phyloP scores from a whole-genome alignment of 352 stramenopile genomes.

The Phytophthora pistaciae region DNA sequence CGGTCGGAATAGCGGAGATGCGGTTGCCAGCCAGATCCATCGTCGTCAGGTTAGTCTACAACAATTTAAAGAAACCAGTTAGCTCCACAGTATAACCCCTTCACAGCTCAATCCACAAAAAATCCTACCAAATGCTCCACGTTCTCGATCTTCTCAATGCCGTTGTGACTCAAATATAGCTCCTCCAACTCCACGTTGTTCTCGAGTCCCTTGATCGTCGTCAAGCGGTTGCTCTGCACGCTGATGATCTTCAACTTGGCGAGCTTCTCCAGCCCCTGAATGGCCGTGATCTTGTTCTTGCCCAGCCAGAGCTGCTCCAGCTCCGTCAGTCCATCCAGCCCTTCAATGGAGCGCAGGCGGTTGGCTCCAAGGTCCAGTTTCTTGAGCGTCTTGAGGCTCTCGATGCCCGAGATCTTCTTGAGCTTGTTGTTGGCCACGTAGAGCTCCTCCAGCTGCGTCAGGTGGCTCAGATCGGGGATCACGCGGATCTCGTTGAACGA shows the following conservation, averaged over 20 bases:
- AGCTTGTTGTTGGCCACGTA: conserved; percentile 99
- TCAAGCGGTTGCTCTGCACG: conserved; percentile 97
- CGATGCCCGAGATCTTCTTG: conserved; percentile 94
- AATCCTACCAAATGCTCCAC: conserved; percentile 73
- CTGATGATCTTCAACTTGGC: conserved; percentile 91
- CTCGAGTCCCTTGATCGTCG: conserved; percentile 92
- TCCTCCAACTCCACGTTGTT: conserved; percentile 93
- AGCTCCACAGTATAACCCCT: neutral
- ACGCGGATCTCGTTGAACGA: conserved; percentile 97
- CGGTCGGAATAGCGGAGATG: conserved; percentile 66
- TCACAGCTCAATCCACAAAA: neutral
- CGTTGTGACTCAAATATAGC: conserved; percentile 98
- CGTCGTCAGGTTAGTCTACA: conserved; percentile 65
- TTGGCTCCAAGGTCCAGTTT: conserved; percentile 99
- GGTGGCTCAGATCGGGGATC: conserved; percentile 81
- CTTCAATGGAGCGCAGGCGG: conserved; percentile 93
- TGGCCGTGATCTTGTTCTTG: conserved; percentile 98
- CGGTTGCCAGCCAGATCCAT: conserved; percentile 88
- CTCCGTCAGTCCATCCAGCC: conserved; percentile 88
- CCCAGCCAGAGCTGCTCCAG: conserved; percentile 98
- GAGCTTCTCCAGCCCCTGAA: conserved; percentile 88
- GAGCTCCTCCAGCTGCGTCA: conserved; percentile 91
- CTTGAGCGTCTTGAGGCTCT: conserved; percentile 82
- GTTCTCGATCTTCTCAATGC: conserved; percentile 91
- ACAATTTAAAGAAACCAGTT: neutral